These are phyloP conservation scores for Saccharomyces pastorianus DNA, from an alignment of 1,139 yeast genomes.

Conservation along the genomic window DNA sequence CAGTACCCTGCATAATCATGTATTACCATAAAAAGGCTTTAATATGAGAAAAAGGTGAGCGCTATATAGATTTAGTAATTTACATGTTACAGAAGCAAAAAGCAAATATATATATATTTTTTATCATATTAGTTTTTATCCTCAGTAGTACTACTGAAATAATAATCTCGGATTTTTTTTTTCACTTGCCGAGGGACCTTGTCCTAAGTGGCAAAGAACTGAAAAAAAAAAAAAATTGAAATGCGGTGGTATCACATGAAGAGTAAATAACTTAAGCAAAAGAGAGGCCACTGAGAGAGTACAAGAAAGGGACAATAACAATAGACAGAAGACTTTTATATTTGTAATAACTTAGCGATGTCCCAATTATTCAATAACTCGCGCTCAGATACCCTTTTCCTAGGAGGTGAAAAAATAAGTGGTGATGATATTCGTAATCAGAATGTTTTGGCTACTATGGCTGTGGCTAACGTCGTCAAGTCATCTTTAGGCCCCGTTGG, in stretches of 20 bases:
- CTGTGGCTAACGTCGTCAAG: conserved; percentile 95
- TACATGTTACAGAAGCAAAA: background rate
- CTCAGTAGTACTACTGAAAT: background rate
- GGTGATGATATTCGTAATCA: conserved; percentile 97
- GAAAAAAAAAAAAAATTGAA: background rate
- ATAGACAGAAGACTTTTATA: background rate
- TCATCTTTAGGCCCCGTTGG: conserved; percentile 98
- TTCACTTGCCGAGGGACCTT: conserved; percentile 1
- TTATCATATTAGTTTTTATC: background rate
- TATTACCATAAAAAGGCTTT: background rate
- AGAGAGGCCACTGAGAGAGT: background rate
- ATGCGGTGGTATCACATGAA: conserved; percentile 36
- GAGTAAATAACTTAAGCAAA: conserved; percentile 48
- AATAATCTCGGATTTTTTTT: background rate
- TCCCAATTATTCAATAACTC: conserved; percentile 55
- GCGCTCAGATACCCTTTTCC: conserved; percentile 83
- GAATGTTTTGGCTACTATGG: conserved; percentile 90
- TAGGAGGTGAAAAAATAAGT: conserved; percentile 92
- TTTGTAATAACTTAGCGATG: conserved; percentile 31
- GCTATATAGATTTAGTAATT: background rate
- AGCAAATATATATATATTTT: background rate
- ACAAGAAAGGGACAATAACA: background rate
- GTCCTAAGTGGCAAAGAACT: background rate
- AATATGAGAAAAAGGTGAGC: background rate
- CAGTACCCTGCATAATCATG: background rate